A percentile compares a stretch with the other conserved stretches of the same genome.
phyloP scores from a whole-genome alignment of 129 eudicot species.

The Mikania micrantha region DNA sequence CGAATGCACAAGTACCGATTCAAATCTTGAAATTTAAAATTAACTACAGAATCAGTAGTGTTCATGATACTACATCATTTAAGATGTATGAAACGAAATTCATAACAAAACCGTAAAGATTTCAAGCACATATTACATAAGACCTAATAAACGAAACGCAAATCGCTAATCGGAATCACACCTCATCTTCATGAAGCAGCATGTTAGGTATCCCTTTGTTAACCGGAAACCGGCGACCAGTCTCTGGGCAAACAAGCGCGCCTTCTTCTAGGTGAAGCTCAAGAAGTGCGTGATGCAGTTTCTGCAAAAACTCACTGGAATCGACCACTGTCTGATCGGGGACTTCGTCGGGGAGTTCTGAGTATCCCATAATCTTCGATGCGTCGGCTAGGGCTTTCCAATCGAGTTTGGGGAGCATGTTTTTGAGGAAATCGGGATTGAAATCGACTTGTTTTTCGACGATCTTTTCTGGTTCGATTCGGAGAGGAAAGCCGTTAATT shows the following conservation, averaged over 20 bases:
- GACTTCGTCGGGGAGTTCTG: slow-evolving; percentile 64
- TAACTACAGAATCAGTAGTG: too few species aligned
- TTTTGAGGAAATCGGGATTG: slow-evolving; percentile 62
- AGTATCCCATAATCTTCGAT: slow-evolving; percentile 56
- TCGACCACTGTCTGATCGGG: slow-evolving; percentile 51
- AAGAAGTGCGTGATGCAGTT: slow-evolving; percentile 84
- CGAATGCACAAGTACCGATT: too few species aligned
- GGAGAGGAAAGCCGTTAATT: slow-evolving; percentile 24
- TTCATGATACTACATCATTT: too few species aligned
- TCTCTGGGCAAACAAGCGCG: slow-evolving; percentile 87
- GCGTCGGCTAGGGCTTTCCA: slow-evolving; percentile 78
- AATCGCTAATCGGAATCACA: slow-evolving; percentile 28
- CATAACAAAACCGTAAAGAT: slow-evolving; percentile 15
- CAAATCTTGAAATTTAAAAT: too few species aligned
- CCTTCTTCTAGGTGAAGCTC: slow-evolving; percentile 95
- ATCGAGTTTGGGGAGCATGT: slow-evolving; percentile 74
- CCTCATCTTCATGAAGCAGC: slow-evolving; percentile 97
- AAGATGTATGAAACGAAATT: too few species aligned
- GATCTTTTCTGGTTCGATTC: slow-evolving; percentile 54
- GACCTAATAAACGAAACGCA: slow-evolving; percentile 6
- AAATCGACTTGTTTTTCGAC: slow-evolving; percentile 55
- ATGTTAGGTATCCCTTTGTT: slow-evolving; percentile 91
- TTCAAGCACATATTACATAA: slow-evolving; percentile 12
- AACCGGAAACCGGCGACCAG: slow-evolving; percentile 82
- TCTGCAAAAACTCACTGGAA: slow-evolving; percentile 60